Evolutionary conservation across 768 basidiomycete species (phyloP).

Genomic region (Mrakia frigida): DNA sequence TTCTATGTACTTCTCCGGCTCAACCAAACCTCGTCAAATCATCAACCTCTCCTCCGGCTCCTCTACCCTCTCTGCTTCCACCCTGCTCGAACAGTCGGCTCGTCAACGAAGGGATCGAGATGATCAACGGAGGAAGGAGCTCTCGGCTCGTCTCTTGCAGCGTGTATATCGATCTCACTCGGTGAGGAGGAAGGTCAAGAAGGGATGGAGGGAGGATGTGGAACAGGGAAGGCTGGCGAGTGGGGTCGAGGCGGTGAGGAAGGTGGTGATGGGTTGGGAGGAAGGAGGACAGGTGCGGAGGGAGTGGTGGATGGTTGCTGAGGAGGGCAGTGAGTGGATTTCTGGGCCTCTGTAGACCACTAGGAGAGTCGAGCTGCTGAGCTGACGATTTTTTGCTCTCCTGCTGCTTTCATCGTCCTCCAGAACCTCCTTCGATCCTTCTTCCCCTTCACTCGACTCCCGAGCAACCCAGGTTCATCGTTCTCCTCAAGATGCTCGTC

Average conservation of each 20-base stretch:
- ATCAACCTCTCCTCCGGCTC: conserved; percentile 30
- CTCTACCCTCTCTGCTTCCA: not conserved
- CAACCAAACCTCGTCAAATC: not conserved
- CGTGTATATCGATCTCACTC: not conserved
- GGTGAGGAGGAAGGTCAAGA: not conserved
- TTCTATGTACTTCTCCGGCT: conserved; percentile 26
- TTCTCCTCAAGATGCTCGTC: conserved; percentile 23
- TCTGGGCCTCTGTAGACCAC: too few relatives aligned
- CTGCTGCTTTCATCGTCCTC: too few relatives aligned
- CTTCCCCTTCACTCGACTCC: conserved; percentile 25
- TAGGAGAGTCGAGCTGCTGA: not conserved
- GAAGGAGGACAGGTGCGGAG: not conserved
- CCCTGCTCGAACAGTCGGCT: conserved; percentile 1
- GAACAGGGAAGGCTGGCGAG: not conserved
- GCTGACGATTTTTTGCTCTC: not conserved
- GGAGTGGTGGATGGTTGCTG: conserved; percentile 9
- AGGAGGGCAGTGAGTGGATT: conserved; percentile 13
- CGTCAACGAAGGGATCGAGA: conserved; percentile 10
- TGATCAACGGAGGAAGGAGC: not conserved
- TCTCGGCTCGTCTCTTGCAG: not conserved
- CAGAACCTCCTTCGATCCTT: conserved; percentile 27
- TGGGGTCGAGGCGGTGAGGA: conserved; percentile 14
- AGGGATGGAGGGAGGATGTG: conserved; percentile 9
- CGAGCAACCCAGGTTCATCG: conserved; percentile 12
- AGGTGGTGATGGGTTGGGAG: conserved; percentile 10